Percentiles rank a stretch among this genome's conserved stretches.
Conservation (phyloP, 371 early-diverging fungal genomes). For the Saksenaea vasiformis region DNA sequence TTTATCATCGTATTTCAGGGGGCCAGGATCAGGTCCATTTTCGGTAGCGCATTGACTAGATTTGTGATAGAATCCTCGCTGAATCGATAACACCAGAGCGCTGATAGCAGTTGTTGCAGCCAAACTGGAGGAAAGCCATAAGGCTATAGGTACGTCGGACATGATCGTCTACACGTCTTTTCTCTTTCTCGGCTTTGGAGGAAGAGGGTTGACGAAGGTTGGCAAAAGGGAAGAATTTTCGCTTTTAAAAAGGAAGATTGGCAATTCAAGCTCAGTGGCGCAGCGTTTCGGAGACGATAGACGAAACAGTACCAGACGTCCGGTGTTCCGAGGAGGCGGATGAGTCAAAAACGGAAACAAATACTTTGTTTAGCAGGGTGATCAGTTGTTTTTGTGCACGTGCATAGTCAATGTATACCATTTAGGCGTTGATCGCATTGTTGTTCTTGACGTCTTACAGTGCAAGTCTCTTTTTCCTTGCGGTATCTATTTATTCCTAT, state of each 20-base stretch:
- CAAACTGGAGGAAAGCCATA: slow-evolving; percentile 18
- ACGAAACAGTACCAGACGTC: background rate
- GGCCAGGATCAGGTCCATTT: slow-evolving; percentile 8
- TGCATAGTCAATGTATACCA: background rate
- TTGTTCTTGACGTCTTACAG: too few species aligned
- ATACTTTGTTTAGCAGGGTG: background rate
- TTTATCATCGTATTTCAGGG: slow-evolving; percentile 8
- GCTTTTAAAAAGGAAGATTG: background rate
- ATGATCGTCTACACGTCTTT: too few species aligned
- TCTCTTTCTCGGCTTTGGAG: too few species aligned
- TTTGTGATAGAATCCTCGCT: slow-evolving; percentile 8
- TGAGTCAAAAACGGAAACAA: background rate
- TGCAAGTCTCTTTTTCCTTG: too few species aligned
- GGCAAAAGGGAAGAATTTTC: background rate
- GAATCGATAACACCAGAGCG: slow-evolving; percentile 20
- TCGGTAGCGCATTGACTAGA: background rate
- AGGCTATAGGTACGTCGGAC: background rate
- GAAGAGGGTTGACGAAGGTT: too few species aligned
- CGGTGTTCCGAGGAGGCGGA: background rate
- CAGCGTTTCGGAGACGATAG: background rate
- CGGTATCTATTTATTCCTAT: too few species aligned
- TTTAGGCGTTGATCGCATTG: background rate
- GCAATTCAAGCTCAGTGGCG: background rate
- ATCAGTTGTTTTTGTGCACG: background rate
- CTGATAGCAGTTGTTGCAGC: slow-evolving; percentile 10